These are phyloP conservation scores for Dipteronia sinensis DNA, from an alignment of 345 rosid genomes.

Conservation along the genomic window DNA sequence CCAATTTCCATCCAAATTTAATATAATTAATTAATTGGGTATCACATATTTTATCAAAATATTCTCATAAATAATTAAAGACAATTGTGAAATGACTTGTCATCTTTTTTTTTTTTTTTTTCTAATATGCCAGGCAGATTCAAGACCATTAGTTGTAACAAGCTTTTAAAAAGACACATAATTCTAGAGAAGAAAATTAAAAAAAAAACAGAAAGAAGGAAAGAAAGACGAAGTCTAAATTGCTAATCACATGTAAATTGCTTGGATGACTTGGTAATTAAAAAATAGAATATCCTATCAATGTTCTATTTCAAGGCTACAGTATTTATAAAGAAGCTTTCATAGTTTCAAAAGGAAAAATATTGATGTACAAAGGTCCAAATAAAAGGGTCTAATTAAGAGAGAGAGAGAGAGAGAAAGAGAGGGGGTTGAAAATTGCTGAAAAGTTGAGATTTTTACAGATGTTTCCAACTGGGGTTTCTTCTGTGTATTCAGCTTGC, in stretches of 20 bases:
- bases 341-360: too few relatives aligned
- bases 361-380: background rate
- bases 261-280: background rate
- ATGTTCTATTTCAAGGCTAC: background rate
- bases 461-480: constrained; percentile 28
- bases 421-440: background rate
- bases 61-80: background rate
- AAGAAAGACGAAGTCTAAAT: too few relatives aligned
- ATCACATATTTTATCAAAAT: background rate
- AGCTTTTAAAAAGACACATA: background rate
- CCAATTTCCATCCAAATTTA: background rate
- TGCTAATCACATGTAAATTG: too few relatives aligned
- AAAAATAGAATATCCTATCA: background rate
- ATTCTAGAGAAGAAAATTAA: too few relatives aligned
- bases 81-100: background rate
- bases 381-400: background rate
- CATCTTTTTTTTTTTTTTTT: too few relatives aligned
- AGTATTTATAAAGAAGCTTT: background rate
- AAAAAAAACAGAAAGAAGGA: too few relatives aligned
- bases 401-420: background rate
- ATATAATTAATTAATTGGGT: background rate
- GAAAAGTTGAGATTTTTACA: background rate
- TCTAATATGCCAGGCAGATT: background rate
- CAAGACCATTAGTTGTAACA: background rate
- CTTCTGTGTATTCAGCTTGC: constrained; percentile 34